These are phyloP conservation scores for Beverwykella pulmonaria DNA, from an alignment of 495 filamentous ascomycete species.

Conservation along the genomic window DNA sequence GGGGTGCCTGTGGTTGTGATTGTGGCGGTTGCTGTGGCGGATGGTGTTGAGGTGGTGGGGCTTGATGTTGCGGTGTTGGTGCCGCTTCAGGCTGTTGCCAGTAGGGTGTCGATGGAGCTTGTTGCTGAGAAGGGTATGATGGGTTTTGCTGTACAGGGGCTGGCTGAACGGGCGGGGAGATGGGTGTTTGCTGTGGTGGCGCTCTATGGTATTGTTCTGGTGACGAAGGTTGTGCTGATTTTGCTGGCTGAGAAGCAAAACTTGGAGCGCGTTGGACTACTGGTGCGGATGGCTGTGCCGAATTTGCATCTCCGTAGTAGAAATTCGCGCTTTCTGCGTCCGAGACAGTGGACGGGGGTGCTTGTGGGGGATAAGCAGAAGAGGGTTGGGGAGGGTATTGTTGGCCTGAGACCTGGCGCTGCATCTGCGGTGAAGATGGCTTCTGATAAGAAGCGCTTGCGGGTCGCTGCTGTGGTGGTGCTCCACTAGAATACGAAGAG, in stretches of 20 bases:
- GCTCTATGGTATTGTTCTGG: conserved; percentile 35
- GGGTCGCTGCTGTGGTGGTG: conserved; percentile 30
- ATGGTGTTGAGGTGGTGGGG: conserved; percentile 22
- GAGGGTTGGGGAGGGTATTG: conserved; percentile 38
- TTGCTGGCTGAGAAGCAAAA: conserved; percentile 35
- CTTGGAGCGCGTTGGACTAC: conserved; percentile 34
- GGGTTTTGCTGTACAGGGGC: conserved; percentile 18
- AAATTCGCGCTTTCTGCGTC: conserved; percentile 37
- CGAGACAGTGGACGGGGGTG: conserved; percentile 35
- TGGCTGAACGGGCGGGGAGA: conserved; percentile 30
- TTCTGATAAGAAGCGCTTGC: conserved; percentile 31
- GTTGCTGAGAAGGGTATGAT: conserved; percentile 27
- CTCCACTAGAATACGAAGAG: conserved; percentile 23
- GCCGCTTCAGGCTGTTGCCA: conserved; percentile 47
- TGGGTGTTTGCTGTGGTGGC: conserved; percentile 35
- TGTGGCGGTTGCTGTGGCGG: conserved; percentile 30
- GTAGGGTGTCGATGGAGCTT: conserved; percentile 22
- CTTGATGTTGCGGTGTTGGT: conserved; percentile 29
- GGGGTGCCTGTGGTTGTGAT: conserved; percentile 33
- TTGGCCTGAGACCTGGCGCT: conserved; percentile 33
- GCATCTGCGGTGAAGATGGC: conserved; percentile 36
- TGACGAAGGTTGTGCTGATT: conserved; percentile 28
- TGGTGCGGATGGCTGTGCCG: conserved; percentile 39
- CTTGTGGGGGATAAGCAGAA: conserved; percentile 34
- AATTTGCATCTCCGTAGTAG: conserved; percentile 44